A percentile compares a stretch with the other conserved stretches of the same genome.
These are phyloP conservation scores for Xylaria acuta DNA, from an alignment of 495 filamentous ascomycete species.

Conservation along the genomic window DNA sequence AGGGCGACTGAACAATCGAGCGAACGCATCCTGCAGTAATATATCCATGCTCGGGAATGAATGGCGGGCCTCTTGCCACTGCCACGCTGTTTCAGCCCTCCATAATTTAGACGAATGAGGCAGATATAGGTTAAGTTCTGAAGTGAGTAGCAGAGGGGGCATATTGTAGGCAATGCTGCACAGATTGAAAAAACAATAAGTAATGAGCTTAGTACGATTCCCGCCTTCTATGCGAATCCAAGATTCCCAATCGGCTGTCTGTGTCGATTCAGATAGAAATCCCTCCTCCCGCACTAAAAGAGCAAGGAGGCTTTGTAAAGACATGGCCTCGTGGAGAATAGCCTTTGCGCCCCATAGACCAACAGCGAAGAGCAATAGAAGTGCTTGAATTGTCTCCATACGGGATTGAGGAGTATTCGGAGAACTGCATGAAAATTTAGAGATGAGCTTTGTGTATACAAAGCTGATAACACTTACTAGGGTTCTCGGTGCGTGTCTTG, in stretches of 20 bases:
- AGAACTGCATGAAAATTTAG: slow-evolving; percentile 38
- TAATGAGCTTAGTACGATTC: slow-evolving; percentile 63
- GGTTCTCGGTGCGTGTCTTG: slow-evolving; percentile 59
- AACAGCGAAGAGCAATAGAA: slow-evolving; percentile 62
- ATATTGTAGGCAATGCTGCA: slow-evolving; percentile 65
- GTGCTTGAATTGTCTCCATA: slow-evolving; percentile 62
- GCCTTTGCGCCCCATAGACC: slow-evolving; percentile 63
- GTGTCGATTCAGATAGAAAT: slow-evolving; percentile 48
- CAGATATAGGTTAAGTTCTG: slow-evolving; percentile 66
- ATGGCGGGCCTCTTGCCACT: slow-evolving; percentile 57
- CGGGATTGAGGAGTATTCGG: slow-evolving; percentile 60
- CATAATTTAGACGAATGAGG: slow-evolving; percentile 62
- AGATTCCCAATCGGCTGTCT: slow-evolving; percentile 59
- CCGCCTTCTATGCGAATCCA: slow-evolving; percentile 63
- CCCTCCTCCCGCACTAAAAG: slow-evolving; percentile 62
- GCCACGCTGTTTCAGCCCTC: slow-evolving; percentile 57
- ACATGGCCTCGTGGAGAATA: slow-evolving; percentile 62
- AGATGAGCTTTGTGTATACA: slow-evolving; percentile 31
- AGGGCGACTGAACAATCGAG: slow-evolving; percentile 52
- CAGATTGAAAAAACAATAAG: slow-evolving; percentile 65
- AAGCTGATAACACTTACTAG: slow-evolving; percentile 46
- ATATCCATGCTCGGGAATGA: slow-evolving; percentile 51
- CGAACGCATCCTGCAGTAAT: slow-evolving; percentile 57
- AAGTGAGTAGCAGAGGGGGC: slow-evolving; percentile 63
- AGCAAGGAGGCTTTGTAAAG: slow-evolving; percentile 60